Evolutionary conservation across 371 early-diverging fungal species (phyloP).

Genomic region (Rhizopus delemar): DNA sequence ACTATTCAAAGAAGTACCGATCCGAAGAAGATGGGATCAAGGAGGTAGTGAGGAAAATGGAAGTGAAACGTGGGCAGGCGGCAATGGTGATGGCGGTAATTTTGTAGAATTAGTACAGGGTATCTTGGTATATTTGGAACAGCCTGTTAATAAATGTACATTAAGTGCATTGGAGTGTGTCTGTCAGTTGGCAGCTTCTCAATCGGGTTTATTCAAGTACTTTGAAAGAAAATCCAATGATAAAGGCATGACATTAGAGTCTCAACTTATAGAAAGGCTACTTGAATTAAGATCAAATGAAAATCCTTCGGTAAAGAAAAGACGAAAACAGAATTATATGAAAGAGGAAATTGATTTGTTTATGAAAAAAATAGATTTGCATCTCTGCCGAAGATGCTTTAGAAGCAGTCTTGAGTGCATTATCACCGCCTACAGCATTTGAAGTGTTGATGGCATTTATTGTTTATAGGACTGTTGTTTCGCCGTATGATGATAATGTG

Average conservation of each 20-base stretch:
- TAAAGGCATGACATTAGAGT: conserved; percentile 40
- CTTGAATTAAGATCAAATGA: conserved; percentile 30
- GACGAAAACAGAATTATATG: background rate
- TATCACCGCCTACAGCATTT: conserved; percentile 44
- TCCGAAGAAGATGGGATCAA: conserved; percentile 48
- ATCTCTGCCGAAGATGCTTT: conserved; percentile 53
- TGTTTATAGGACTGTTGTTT: conserved; percentile 30
- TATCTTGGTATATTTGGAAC: conserved; percentile 18
- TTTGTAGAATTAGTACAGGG: conserved; percentile 46
- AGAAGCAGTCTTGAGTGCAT: conserved; percentile 38
- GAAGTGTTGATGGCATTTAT: conserved; percentile 48
- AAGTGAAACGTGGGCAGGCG: conserved; percentile 47
- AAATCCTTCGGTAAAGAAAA: conserved; percentile 37
- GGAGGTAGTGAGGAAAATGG: conserved; percentile 41
- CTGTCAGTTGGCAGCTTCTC: conserved; percentile 42
- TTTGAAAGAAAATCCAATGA: conserved; percentile 41
- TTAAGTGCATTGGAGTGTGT: conserved; percentile 35
- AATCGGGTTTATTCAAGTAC: conserved; percentile 43
- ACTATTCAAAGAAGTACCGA: conserved; percentile 40
- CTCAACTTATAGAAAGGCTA: conserved; percentile 36
- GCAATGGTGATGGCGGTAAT: conserved; percentile 42
- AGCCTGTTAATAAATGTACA: conserved; percentile 1
- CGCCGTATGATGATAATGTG: conserved; percentile 18
- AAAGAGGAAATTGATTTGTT: too few species aligned
- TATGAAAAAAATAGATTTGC: conserved; percentile 27